These are phyloP conservation scores for Kingdonia uniflora DNA, from an alignment of 164 flowering plant species.

Conservation along the genomic window DNA sequence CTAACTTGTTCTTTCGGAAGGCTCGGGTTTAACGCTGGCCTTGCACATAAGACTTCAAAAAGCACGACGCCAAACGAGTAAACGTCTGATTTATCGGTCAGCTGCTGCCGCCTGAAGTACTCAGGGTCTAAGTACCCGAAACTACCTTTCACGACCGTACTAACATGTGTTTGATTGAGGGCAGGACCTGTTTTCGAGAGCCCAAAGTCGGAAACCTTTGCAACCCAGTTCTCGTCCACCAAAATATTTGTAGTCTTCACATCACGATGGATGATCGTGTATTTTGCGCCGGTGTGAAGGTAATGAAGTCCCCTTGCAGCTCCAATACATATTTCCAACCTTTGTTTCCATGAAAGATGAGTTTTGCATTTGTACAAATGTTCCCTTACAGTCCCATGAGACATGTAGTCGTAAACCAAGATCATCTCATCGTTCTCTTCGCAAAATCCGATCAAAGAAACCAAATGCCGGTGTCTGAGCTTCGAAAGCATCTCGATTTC, in stretches of 20 bases:
- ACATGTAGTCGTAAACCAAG: slow-evolving; percentile 65
- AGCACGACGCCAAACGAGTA: slow-evolving; percentile 70
- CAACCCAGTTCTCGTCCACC: slow-evolving; percentile 29
- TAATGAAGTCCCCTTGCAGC: slow-evolving; percentile 69
- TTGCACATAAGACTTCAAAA: slow-evolving; percentile 47
- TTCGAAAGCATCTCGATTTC: slow-evolving; percentile 65
- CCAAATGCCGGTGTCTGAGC: slow-evolving; percentile 60
- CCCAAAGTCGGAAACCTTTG: slow-evolving; percentile 74
- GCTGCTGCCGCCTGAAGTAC: slow-evolving; percentile 52
- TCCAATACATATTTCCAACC: slow-evolving; percentile 61
- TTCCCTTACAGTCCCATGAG: slow-evolving; percentile 50
- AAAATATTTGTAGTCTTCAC: slow-evolving; percentile 22
- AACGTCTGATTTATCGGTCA: slow-evolving; percentile 67
- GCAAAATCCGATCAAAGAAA: slow-evolving; percentile 58
- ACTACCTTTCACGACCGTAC: slow-evolving; percentile 68
- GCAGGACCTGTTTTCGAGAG: slow-evolving; percentile 60
- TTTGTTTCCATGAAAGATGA: slow-evolving; percentile 47
- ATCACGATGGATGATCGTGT: slow-evolving; percentile 71
- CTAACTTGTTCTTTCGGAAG: slow-evolving; percentile 55
- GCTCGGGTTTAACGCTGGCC: slow-evolving; percentile 39
- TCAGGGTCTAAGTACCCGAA: slow-evolving; percentile 75
- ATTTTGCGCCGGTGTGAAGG: slow-evolving; percentile 65
- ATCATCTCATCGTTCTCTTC: slow-evolving; percentile 57
- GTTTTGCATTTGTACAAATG: slow-evolving; percentile 42
- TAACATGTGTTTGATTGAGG: slow-evolving; percentile 43